phyloP scores from a whole-genome alignment of 192 early-diverging fungal genomes.

The Mortierella claussenii region DNA sequence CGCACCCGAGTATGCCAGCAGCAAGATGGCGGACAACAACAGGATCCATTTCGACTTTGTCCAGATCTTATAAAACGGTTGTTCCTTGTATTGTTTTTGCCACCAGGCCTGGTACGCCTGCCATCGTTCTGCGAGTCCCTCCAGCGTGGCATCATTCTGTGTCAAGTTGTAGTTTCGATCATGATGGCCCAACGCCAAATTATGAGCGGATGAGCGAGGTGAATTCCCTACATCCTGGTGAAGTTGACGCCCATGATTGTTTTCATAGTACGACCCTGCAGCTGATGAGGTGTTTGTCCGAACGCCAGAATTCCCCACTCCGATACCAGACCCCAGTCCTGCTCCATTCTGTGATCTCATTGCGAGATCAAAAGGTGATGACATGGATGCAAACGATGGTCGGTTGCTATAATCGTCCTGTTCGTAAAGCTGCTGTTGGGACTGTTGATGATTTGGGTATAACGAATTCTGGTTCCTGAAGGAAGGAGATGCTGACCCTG shows the following conservation, averaged over 20 bases:
- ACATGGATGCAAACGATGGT: constrained; percentile 3
- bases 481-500: no score
- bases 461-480: constrained; percentile 9
- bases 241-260: no score
- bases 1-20: constrained; percentile 18
- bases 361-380: constrained; percentile 1
- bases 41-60: constrained; percentile 31
- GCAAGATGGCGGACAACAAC: constrained; percentile 6
- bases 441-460: neutral
- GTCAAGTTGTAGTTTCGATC: constrained; percentile 12
- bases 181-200: constrained; percentile 4
- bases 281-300: constrained; percentile 1
- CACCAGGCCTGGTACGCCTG: constrained; percentile 31
- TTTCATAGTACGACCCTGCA: constrained; percentile 15
- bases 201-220: constrained; percentile 14
- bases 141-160: constrained; percentile 27
- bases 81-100: constrained; percentile 24
- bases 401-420: neutral
- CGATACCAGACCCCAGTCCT: neutral
- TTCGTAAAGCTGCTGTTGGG: neutral
- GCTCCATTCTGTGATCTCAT: constrained; percentile 19
- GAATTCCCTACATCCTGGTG: constrained; percentile 5
- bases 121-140: constrained; percentile 33
- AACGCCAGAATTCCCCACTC: no score
- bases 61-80: constrained; percentile 42